Evolutionary conservation across 805 yeast genomes (phyloP).

Genomic region (Cyberlindnera mississippiensis): DNA sequence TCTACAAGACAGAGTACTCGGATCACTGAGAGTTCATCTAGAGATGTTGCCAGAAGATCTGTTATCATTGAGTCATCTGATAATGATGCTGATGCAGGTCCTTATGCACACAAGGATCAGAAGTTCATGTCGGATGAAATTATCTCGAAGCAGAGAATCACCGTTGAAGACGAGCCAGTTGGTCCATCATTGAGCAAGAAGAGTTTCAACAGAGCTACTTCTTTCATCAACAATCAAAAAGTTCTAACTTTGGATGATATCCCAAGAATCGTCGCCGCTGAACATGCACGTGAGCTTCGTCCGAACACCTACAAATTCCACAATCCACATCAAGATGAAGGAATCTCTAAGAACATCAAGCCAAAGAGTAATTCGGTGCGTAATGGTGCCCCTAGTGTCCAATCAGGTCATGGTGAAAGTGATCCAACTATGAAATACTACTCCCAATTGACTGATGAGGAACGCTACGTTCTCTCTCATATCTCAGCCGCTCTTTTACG

Average conservation of each 20-base stretch:
- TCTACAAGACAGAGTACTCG: constrained; percentile 66
- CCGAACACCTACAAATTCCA: constrained; percentile 91
- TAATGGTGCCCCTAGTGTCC: constrained; percentile 14
- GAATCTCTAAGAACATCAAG: constrained; percentile 17
- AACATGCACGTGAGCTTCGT: constrained; percentile 88
- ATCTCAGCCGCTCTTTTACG: constrained; percentile 52
- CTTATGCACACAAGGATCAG: constrained; percentile 2
- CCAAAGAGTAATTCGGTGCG: constrained; percentile 21
- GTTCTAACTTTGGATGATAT: constrained; percentile 92
- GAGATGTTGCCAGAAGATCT: constrained; percentile 63
- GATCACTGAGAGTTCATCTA: constrained; percentile 44
- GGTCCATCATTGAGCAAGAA: constrained; percentile 54
- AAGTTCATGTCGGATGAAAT: constrained; percentile 18
- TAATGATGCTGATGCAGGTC: constrained; percentile 5
- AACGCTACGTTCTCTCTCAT: constrained; percentile 56
- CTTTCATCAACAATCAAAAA: constrained; percentile 71
- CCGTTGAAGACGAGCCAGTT: constrained; percentile 31
- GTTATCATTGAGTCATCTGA: constrained; percentile 46
- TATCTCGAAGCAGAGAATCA: constrained; percentile 24
- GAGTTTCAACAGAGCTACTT: constrained; percentile 61
- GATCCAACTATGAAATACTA: constrained; percentile 42
- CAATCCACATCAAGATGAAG: constrained; percentile 33
- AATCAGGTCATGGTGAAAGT: constrained; percentile 5
- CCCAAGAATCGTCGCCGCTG: constrained; percentile 94
- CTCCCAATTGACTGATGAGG: constrained; percentile 57